Percentiles rank a stretch among this genome's conserved stretches.
phyloP scores from a whole-genome alignment of 108 stramenopile genomes.

The Fistulifera pelliculosa region DNA sequence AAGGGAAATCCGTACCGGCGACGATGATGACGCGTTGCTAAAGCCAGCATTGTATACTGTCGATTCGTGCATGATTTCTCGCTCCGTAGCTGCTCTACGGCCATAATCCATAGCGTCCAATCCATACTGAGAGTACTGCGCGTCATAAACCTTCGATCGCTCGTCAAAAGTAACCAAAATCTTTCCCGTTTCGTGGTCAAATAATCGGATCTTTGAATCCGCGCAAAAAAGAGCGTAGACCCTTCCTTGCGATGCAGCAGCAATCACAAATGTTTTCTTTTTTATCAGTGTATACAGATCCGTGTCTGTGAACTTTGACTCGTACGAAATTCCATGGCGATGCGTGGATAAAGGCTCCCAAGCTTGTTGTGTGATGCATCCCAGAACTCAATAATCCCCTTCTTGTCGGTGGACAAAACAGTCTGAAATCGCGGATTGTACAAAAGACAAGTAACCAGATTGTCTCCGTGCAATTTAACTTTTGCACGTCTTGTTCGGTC shows the following conservation, averaged over 20 bases:
- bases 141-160: constrained; percentile 63
- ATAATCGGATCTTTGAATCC: constrained; percentile 81
- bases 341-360: constrained; percentile 18
- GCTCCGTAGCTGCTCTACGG: constrained; percentile 76
- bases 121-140: constrained; percentile 31
- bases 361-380: constrained; percentile 3
- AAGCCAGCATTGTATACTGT: constrained; percentile 9
- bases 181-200: constrained; percentile 71
- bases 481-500: constrained; percentile 39
- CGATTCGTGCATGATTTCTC: constrained; percentile 54
- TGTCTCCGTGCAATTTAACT: constrained; percentile 61
- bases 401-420: constrained; percentile 72
- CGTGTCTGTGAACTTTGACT: constrained; percentile 74
- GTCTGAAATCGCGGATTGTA: constrained; percentile 49
- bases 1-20: constrained; percentile 15
- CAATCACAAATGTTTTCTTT: constrained; percentile 73
- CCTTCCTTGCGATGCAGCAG: constrained; percentile 35
- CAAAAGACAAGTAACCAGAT: constrained; percentile 70
- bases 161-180: constrained; percentile 85
- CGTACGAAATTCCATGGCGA: constrained; percentile 29
- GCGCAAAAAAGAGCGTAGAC: constrained; percentile 72
- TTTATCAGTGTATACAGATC: constrained; percentile 86
- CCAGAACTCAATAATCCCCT: constrained; percentile 94
- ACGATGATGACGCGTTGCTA: constrained; percentile 14
- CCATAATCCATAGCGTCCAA: constrained; percentile 89